These are phyloP conservation scores for Mycena chlorophos DNA, from an alignment of 768 basidiomycete genomes.

Conservation along the genomic window DNA sequence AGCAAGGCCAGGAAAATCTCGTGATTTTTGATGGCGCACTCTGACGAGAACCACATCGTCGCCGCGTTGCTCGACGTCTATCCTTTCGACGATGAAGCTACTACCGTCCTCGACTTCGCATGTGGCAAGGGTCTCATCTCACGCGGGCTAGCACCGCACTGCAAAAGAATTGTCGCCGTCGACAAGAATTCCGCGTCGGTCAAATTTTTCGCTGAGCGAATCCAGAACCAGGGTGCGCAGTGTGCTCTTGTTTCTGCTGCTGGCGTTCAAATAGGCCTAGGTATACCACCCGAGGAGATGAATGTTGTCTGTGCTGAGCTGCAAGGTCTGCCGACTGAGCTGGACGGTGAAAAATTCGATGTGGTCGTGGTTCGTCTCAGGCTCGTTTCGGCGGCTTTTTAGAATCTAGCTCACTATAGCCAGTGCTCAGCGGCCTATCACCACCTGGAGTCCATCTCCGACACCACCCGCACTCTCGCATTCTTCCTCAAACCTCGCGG, in stretches of 20 bases:
- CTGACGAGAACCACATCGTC: not conserved
- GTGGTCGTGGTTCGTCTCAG: constrained; percentile 71
- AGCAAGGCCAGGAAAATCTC: too few species aligned
- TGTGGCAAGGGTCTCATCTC: too few species aligned
- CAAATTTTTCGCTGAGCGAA: constrained; percentile 60
- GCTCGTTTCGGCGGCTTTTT: not conserved
- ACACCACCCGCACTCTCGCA: too few species aligned
- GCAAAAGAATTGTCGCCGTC: constrained; percentile 65
- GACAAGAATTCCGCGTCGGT: constrained; percentile 77
- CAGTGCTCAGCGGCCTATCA: constrained; percentile 69
- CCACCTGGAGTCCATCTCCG: too few species aligned
- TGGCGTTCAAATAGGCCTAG: not conserved
- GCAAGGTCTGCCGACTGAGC: constrained; percentile 46
- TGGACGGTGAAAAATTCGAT: too few species aligned
- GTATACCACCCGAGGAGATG: constrained; percentile 67
- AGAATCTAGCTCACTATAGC: not conserved
- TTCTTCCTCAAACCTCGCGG: too few species aligned
- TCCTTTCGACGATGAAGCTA: constrained; percentile 54
- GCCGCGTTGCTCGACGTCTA: constrained; percentile 39
- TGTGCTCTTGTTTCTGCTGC: not conserved
- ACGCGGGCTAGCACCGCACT: constrained; percentile 56
- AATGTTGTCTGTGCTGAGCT: constrained; percentile 55
- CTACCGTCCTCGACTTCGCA: too few species aligned
- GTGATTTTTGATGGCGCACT: constrained; percentile 5
- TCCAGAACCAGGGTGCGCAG: constrained; percentile 47